Conservation (phyloP, 495 filamentous ascomycete genomes). For the Clohesyomyces aquaticus region DNA sequence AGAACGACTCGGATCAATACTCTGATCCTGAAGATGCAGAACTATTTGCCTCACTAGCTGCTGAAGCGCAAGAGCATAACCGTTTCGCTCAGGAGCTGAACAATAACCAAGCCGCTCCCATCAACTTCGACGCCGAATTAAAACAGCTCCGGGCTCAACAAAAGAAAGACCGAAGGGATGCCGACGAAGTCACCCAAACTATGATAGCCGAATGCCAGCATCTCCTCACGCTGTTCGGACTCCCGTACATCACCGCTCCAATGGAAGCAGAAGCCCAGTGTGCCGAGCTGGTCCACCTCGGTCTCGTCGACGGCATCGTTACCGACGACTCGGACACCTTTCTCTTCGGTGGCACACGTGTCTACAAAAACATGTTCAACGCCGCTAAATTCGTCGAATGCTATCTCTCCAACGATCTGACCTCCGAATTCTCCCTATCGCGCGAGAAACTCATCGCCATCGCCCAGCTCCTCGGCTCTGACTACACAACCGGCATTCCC, state of each 20-base stretch:
- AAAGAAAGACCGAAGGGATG: conserved; percentile 91
- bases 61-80: conserved; percentile 89
- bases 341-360: conserved; percentile 90
- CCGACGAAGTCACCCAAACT: conserved; percentile 89
- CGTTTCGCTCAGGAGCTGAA: conserved; percentile 87
- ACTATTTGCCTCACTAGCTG: conserved; percentile 78
- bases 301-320: conserved; percentile 95
- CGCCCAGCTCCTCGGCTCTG: conserved; percentile 86
- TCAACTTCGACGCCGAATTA: conserved; percentile 84
- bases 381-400: conserved; percentile 96
- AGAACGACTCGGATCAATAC: conserved; percentile 56
- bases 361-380: conserved; percentile 99
- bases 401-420: conserved; percentile 83
- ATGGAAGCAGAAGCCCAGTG: conserved; percentile 99
- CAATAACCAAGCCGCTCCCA: conserved; percentile 61
- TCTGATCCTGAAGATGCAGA: conserved; percentile 93
- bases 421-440: conserved; percentile 84
- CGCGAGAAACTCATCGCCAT: conserved; percentile 81
- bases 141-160: conserved; percentile 87
- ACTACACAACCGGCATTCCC: conserved; percentile 91
- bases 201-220: conserved; percentile 97
- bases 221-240: conserved; percentile 82
- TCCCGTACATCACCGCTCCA: conserved; percentile 94
- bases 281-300: conserved; percentile 81
- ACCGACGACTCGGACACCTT: conserved; percentile 98